A percentile compares a stretch with the other conserved stretches of the same genome.
phyloP scores from a whole-genome alignment of 176 grass and related monocot genomes.

The Rhynchospora breviuscula region DNA sequence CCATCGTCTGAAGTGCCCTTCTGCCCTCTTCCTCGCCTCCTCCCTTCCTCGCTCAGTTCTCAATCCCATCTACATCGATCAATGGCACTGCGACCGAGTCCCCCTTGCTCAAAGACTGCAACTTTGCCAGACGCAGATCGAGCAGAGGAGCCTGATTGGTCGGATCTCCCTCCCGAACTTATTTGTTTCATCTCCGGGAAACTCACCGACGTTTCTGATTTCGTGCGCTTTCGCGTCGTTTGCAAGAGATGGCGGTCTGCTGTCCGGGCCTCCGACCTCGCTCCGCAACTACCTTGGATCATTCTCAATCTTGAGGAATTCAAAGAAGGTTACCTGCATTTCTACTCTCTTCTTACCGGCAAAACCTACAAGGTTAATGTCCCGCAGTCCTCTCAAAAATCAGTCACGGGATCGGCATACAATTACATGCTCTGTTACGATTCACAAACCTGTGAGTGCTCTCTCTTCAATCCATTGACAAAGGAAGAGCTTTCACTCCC shows the following conservation, averaged over 20 bases:
- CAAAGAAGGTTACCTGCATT: not conserved
- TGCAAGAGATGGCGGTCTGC: not conserved
- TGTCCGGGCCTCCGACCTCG: not conserved
- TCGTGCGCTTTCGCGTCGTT: not conserved
- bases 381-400: not conserved
- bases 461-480: not conserved
- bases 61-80: not conserved
- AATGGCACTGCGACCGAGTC: not conserved
- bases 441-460: not conserved
- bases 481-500: not conserved
- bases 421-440: not conserved
- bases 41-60: not conserved
- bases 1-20: too few relatives aligned
- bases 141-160: not conserved
- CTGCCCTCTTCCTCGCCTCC: too few relatives aligned
- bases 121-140: not conserved
- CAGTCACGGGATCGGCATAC: not conserved
- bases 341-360: not conserved
- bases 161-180: not conserved
- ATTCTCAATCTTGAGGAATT: not conserved
- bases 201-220: not conserved
- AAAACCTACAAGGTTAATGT: not conserved
- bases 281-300: not conserved
- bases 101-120: not conserved
- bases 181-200: not conserved